Conservation (phyloP, 2,329 filamentous ascomycete genomes). For the Teratosphaeria epicoccoides region DNA sequence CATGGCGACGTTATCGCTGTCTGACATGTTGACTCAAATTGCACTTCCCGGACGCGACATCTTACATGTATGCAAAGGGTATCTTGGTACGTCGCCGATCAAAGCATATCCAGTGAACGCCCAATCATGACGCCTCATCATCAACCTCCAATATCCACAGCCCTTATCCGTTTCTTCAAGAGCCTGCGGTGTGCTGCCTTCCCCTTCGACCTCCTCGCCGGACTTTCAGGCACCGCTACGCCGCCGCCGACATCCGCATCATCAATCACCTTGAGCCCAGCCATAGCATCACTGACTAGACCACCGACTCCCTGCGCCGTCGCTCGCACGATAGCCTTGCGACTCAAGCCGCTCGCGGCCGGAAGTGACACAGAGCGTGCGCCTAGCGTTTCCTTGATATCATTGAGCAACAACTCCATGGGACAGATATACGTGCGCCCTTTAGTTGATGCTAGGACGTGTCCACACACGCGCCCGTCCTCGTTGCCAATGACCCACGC, state of each 20-base stretch:
- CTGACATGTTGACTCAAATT: too few relatives aligned
- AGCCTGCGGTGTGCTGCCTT: neutral
- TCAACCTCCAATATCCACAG: neutral
- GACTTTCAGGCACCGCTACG: constrained; percentile 10
- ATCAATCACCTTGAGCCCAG: neutral
- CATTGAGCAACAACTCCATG: constrained; percentile 80
- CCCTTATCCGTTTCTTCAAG: neutral
- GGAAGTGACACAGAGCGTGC: constrained; percentile 63
- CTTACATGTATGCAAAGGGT: too few relatives aligned
- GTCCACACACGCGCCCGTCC: constrained; percentile 72
- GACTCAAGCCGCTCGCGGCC: neutral
- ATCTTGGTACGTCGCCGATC: too few relatives aligned
- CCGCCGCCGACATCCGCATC: constrained; percentile 8
- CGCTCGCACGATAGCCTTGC: neutral
- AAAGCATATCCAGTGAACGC: too few relatives aligned
- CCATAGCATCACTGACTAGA: neutral
- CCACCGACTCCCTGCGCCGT: neutral
- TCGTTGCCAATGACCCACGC: constrained; percentile 82
- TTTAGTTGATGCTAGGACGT: constrained; percentile 68
- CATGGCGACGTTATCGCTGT: too few relatives aligned
- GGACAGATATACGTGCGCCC: constrained; percentile 84
- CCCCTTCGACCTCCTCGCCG: constrained; percentile 5
- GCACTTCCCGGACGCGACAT: too few relatives aligned
- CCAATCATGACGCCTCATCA: too few relatives aligned
- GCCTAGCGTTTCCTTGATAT: constrained; percentile 69